phyloP scores from a whole-genome alignment of 495 filamentous ascomycete genomes.

The Polyplosphaeria fusca region DNA sequence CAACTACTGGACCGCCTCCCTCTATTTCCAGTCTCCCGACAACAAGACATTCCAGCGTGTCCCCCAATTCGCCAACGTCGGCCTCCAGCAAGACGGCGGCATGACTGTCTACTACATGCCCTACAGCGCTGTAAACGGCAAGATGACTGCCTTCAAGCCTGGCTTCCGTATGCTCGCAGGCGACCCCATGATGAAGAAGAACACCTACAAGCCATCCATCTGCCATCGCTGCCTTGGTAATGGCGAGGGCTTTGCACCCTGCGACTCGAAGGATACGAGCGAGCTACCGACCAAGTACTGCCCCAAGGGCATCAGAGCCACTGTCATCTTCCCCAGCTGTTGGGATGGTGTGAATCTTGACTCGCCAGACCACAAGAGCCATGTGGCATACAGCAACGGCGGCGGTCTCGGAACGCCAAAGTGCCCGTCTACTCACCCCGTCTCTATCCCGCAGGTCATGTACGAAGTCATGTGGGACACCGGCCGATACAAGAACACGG shows the following conservation, averaged over 20 bases:
- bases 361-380: constrained; percentile 30
- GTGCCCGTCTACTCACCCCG: constrained; percentile 26
- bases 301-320: constrained; percentile 45
- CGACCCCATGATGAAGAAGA: constrained; percentile 47
- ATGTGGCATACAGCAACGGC: constrained; percentile 25
- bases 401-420: constrained; percentile 20
- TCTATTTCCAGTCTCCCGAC: constrained; percentile 49
- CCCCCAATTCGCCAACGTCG: constrained; percentile 49
- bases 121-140: constrained; percentile 43
- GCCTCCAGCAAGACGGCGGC: constrained; percentile 49
- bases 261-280: constrained; percentile 20
- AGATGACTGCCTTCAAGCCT: constrained; percentile 47
- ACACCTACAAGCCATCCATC: constrained; percentile 50
- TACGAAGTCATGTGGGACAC: constrained; percentile 34
- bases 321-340: constrained; percentile 30
- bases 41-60: constrained; percentile 51
- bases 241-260: constrained; percentile 37
- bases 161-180: constrained; percentile 55
- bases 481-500: constrained; percentile 24
- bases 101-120: constrained; percentile 55
- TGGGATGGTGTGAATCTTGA: constrained; percentile 33
- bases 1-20: constrained; percentile 55
- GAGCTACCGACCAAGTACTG: constrained; percentile 39
- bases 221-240: constrained; percentile 30
- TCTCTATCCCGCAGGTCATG: constrained; percentile 30